Evolutionary conservation across 768 basidiomycete genomes (phyloP).

Genomic region (Tricholoma saponaceum): DNA sequence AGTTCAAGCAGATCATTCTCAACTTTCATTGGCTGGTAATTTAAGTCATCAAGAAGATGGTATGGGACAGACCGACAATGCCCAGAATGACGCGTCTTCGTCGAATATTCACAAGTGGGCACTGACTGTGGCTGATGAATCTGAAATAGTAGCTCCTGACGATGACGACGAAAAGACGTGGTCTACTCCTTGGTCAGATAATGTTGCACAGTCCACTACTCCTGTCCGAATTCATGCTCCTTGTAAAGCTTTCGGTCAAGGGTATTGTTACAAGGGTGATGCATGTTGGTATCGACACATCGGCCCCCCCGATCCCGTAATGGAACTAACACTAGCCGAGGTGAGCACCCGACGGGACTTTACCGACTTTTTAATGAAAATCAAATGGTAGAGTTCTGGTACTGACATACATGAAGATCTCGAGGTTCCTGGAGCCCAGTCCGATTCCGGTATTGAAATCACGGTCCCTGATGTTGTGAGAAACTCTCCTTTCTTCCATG

Average conservation of each 20-base stretch:
- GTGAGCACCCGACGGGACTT: background rate
- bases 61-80: background rate
- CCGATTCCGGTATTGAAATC: background rate
- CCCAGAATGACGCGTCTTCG: background rate
- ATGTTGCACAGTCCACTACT: slow-evolving; percentile 2
- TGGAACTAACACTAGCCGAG: slow-evolving; percentile 2
- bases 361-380: background rate
- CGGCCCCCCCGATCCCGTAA: slow-evolving; percentile 5
- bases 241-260: slow-evolving; percentile 33
- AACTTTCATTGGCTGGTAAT: background rate
- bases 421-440: background rate
- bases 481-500: background rate
- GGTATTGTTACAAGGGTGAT: slow-evolving; percentile 27
- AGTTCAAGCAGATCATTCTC: background rate
- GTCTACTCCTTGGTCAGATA: slow-evolving; percentile 14
- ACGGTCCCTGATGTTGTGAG: background rate
- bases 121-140: background rate
- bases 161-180: slow-evolving; percentile 16
- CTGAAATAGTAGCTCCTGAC: background rate
- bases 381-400: background rate
- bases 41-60: background rate
- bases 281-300: slow-evolving; percentile 26
- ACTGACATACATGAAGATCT: background rate
- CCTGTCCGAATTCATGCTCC: slow-evolving; percentile 18
- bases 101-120: background rate